Evolutionary conservation across 352 stramenopile genomes (phyloP).

Genomic region (Sclerospora graminicola): DNA sequence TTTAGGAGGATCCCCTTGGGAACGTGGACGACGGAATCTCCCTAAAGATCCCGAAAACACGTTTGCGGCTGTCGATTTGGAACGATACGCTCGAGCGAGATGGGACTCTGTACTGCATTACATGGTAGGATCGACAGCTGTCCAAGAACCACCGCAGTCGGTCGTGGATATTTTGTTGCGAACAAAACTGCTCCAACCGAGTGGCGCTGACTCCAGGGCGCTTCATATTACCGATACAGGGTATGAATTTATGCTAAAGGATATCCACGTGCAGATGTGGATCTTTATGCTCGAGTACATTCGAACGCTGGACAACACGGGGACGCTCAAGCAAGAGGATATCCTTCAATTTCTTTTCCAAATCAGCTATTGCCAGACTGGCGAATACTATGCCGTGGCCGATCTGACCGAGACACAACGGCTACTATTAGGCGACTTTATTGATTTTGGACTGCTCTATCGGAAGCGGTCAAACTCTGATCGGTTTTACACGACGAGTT

Average conservation of each 20-base stretch:
- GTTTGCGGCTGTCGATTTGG: constrained; percentile 38
- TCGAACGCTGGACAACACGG: constrained; percentile 64
- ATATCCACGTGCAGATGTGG: constrained; percentile 88
- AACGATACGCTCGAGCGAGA: constrained; percentile 44
- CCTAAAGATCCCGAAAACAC: constrained; percentile 29
- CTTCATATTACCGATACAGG: constrained; percentile 83
- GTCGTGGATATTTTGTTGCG: constrained; percentile 67
- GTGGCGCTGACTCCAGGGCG: constrained; percentile 35
- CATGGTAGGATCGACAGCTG: constrained; percentile 65
- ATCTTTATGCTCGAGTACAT: constrained; percentile 89
- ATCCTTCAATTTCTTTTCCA: constrained; percentile 86
- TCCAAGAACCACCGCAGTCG: constrained; percentile 55
- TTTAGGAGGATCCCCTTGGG: constrained; percentile 71
- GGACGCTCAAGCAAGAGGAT: constrained; percentile 68
- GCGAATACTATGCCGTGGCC: constrained; percentile 70
- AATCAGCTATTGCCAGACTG: constrained; percentile 83
- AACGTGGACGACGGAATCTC: constrained; percentile 34
- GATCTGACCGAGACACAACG: constrained; percentile 73
- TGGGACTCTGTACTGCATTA: constrained; percentile 72
- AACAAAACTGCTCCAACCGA: constrained; percentile 62
- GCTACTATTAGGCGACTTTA: constrained; percentile 72
- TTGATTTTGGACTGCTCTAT: constrained; percentile 82
- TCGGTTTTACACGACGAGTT: constrained; percentile 84
- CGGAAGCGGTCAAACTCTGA: constrained; percentile 40
- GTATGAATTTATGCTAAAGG: constrained; percentile 89